Conservation (phyloP, 176 grass and related monocot species). For the Coix lacrymajobi region DNA sequence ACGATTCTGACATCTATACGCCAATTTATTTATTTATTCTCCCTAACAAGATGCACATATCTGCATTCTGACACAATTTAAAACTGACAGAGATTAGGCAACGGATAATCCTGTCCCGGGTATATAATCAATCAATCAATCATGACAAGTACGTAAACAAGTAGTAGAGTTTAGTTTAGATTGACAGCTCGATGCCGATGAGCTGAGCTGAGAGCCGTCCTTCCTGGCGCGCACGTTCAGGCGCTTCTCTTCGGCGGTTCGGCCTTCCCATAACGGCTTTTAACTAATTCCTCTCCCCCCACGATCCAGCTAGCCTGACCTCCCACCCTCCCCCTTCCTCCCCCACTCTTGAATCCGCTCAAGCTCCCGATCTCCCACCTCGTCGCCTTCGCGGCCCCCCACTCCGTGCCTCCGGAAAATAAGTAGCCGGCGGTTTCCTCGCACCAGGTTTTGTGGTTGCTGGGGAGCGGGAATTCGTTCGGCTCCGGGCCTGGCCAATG, state of each 20-base stretch:
- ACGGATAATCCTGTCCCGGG: slow-evolving; percentile 6
- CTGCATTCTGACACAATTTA: neutral
- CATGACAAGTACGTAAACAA: neutral
- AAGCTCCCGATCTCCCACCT: neutral
- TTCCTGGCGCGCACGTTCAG: slow-evolving; percentile 86
- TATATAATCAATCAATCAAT: slow-evolving; percentile 21
- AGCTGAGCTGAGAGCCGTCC: neutral
- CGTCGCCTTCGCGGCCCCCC: slow-evolving; percentile 10
- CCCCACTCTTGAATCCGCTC: neutral
- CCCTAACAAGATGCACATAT: neutral
- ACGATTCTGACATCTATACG: neutral
- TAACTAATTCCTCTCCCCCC: slow-evolving; percentile 47
- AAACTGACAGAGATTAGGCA: neutral
- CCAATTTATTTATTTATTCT: neutral
- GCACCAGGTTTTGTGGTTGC: slow-evolving; percentile 4
- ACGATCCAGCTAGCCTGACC: slow-evolving; percentile 36
- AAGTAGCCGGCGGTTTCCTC: slow-evolving; percentile 33
- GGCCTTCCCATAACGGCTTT: slow-evolving; percentile 45
- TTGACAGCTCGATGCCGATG: slow-evolving; percentile 45
- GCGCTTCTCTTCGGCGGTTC: neutral
- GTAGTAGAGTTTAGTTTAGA: too few relatives aligned
- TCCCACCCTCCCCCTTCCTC: neutral
- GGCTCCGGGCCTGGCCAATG: slow-evolving; percentile 14
- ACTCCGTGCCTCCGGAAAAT: slow-evolving; percentile 2
- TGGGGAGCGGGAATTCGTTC: neutral